Percentiles rank a stretch among this genome's conserved stretches.
Conservation (phyloP, 1,284 basidiomycete genomes). For the Polyporus tsugae region DNA sequence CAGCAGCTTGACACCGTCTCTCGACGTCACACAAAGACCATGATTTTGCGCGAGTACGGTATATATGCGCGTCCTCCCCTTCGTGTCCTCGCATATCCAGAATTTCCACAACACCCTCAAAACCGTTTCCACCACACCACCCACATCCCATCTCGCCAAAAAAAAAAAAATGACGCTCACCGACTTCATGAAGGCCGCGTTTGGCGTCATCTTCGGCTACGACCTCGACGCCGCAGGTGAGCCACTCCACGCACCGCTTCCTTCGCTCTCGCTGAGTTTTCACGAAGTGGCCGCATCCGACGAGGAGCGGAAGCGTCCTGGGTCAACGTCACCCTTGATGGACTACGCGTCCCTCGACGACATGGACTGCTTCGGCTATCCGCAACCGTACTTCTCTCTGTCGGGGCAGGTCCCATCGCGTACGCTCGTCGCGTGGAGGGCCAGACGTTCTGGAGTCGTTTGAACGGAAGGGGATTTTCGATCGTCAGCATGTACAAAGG, state of each 20-base stretch:
- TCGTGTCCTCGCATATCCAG: neutral
- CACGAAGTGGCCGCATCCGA: neutral
- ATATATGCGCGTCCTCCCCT: neutral
- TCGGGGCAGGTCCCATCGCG: constrained; percentile 1
- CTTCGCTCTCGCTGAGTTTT: neutral
- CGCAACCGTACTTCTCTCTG: constrained; percentile 1
- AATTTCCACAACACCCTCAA: neutral
- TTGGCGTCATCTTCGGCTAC: constrained; percentile 8
- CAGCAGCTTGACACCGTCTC: neutral
- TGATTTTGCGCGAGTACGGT: neutral
- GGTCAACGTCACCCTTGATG: neutral
- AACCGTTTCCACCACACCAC: neutral
- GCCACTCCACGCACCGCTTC: neutral
- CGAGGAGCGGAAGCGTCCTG: neutral
- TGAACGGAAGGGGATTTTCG: neutral
- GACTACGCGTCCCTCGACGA: neutral
- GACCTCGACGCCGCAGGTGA: constrained; percentile 13
- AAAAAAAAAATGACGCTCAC: neutral
- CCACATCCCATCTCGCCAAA: too few relatives aligned
- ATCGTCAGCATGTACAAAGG: neutral
- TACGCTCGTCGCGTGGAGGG: neutral
- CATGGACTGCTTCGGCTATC: constrained; percentile 2
- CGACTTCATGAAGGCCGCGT: constrained; percentile 8
- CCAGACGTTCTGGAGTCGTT: neutral
- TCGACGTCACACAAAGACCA: neutral